Evolutionary conservation across 192 early-diverging fungal genomes (phyloP).

Genomic region (Coemansia sp.): DNA sequence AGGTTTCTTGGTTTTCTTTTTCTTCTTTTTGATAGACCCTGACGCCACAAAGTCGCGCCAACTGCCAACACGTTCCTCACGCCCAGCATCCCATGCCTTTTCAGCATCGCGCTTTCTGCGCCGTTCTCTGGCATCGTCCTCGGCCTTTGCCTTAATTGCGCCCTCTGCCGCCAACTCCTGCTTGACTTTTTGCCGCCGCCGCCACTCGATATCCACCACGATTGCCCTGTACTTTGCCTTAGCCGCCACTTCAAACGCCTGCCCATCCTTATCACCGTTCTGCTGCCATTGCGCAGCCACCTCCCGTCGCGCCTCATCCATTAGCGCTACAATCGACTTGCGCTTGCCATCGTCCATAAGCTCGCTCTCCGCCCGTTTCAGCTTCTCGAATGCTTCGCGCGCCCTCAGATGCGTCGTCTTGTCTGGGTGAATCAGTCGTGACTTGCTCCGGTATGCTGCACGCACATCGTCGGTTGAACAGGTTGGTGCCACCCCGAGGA

Average conservation of each 20-base stretch:
- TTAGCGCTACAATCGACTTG: constrained; percentile 24
- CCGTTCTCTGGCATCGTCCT: constrained; percentile 18
- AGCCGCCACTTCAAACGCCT: constrained; percentile 22
- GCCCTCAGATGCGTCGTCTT: constrained; percentile 37
- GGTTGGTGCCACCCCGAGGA: constrained; percentile 25
- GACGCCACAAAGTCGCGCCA: constrained; percentile 37
- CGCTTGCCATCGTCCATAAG: constrained; percentile 47
- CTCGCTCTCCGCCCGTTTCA: constrained; percentile 39
- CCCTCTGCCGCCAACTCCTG: constrained; percentile 46
- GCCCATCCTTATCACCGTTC: not conserved
- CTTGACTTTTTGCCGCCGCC: constrained; percentile 37
- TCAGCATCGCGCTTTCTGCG: constrained; percentile 30
- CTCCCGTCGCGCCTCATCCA: constrained; percentile 40
- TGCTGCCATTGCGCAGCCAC: constrained; percentile 21
- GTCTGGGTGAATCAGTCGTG: constrained; percentile 49
- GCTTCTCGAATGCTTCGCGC: constrained; percentile 44
- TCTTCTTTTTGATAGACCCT: constrained; percentile 11
- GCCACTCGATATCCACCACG: constrained; percentile 49
- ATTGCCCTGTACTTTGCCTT: constrained; percentile 32
- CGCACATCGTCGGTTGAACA: constrained; percentile 34
- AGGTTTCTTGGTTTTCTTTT: constrained; percentile 10
- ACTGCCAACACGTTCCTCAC: constrained; percentile 46
- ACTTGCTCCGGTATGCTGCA: constrained; percentile 39
- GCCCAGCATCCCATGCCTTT: constrained; percentile 40
- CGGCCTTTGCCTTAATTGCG: constrained; percentile 14